Evolutionary conservation across 2,329 filamentous ascomycete species (phyloP).

Genomic region (Zasmidium angulare): DNA sequence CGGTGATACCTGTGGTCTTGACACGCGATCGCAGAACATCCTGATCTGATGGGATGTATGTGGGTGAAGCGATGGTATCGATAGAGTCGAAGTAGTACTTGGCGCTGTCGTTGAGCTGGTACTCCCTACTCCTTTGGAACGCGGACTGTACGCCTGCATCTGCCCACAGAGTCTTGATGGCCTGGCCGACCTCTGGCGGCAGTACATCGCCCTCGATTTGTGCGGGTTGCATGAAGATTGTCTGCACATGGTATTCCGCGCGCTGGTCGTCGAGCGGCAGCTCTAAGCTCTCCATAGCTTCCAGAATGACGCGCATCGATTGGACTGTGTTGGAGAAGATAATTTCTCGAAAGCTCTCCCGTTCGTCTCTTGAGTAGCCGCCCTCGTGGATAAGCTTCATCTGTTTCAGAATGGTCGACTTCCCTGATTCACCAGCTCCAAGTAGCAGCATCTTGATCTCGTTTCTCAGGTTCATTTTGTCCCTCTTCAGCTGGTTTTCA

Average conservation of each 20-base stretch:
- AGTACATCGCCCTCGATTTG: constrained; percentile 95
- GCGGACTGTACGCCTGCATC: constrained; percentile 90
- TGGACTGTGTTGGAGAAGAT: constrained; percentile 72
- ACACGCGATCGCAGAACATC: constrained; percentile 94
- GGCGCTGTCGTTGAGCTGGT: constrained; percentile 93
- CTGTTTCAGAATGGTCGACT: constrained; percentile 92
- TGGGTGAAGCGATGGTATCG: constrained; percentile 81
- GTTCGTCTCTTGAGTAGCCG: constrained; percentile 89
- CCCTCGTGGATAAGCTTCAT: constrained; percentile 99
- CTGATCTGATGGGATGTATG: constrained; percentile 94
- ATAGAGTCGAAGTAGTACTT: constrained; percentile 99
- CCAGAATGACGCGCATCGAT: constrained; percentile 69
- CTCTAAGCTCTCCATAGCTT: constrained; percentile 68
- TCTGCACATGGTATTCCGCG: constrained; percentile 96
- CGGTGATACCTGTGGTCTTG: constrained; percentile 96
- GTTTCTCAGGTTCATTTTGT: constrained; percentile 98
- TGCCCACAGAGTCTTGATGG: constrained; percentile 90
- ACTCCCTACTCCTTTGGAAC: constrained; percentile 93
- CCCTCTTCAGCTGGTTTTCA: constrained; percentile 97
- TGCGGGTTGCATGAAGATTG: constrained; percentile 96
- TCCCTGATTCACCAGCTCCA: constrained; percentile 96
- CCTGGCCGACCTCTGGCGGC: constrained; percentile 89
- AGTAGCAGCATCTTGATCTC: constrained; percentile 99
- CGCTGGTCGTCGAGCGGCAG: constrained; percentile 86
- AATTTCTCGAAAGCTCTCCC: constrained; percentile 70